These are phyloP conservation scores for Plenodomus lindquistii DNA, from an alignment of 2,329 filamentous ascomycete genomes.

Conservation along the genomic window DNA sequence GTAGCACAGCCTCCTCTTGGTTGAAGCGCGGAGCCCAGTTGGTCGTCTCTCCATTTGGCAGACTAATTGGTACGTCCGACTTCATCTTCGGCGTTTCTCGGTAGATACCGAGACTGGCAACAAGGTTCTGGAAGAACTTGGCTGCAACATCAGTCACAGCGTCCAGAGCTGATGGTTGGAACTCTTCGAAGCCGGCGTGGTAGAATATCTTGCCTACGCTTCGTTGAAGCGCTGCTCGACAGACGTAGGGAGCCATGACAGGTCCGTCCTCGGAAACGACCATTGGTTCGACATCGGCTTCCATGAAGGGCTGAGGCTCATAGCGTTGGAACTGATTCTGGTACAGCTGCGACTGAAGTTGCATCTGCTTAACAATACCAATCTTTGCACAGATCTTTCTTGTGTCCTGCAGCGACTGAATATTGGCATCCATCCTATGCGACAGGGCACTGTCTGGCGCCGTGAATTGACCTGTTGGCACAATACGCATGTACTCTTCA, in stretches of 20 bases:
- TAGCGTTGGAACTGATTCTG: slow-evolving; percentile 98
- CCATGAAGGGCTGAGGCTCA: slow-evolving; percentile 83
- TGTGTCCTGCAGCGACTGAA: slow-evolving; percentile 94
- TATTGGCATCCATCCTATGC: slow-evolving; percentile 84
- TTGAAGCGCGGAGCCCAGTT: slow-evolving; percentile 71
- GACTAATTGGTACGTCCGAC: slow-evolving; percentile 44
- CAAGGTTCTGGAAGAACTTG: slow-evolving; percentile 86
- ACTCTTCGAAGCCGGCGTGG: slow-evolving; percentile 94
- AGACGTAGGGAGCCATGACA: slow-evolving; percentile 81
- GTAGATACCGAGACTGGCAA: slow-evolving; percentile 78
- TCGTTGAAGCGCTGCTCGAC: slow-evolving; percentile 81
- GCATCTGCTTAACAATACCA: slow-evolving; percentile 98
- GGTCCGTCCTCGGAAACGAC: slow-evolving; percentile 88
- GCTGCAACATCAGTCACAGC: slow-evolving; percentile 85
- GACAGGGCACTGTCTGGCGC: slow-evolving; percentile 74
- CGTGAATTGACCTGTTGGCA: slow-evolving; percentile 74
- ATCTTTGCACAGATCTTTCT: slow-evolving; percentile 96
- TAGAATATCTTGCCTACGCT: slow-evolving; percentile 95
- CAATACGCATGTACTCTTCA: slow-evolving; percentile 79
- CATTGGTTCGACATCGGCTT: slow-evolving; percentile 84
- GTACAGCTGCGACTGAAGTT: slow-evolving; percentile 96
- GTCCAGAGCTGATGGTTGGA: slow-evolving; percentile 92
- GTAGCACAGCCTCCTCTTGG: slow-evolving; percentile 82
- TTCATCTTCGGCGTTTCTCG: slow-evolving; percentile 79
- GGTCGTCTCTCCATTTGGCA: slow-evolving; percentile 35